phyloP scores from a whole-genome alignment of 23 red algal genomes.

The Gracilaria gracilis region DNA sequence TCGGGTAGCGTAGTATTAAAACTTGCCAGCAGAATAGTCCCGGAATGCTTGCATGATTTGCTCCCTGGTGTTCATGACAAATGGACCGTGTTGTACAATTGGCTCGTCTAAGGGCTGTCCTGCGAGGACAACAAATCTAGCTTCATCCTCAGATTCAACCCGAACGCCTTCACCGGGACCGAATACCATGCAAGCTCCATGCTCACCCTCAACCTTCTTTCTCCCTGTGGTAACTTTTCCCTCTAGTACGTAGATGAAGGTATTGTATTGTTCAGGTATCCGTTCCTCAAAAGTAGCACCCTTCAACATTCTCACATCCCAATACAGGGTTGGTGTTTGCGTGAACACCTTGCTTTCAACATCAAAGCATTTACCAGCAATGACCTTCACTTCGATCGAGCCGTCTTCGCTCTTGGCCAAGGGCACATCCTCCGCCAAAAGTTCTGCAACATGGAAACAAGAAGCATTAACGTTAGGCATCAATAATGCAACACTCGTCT shows the following conservation, averaged over 20 bases:
- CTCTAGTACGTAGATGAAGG: slow-evolving; percentile 81
- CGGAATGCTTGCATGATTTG: slow-evolving; percentile 84
- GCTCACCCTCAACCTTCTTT: slow-evolving; percentile 53
- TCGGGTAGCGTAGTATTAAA: slow-evolving; percentile 66
- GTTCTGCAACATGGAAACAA: slow-evolving; percentile 20
- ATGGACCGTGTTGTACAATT: slow-evolving; percentile 83
- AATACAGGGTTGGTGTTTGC: slow-evolving; percentile 79
- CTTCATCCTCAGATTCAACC: slow-evolving; percentile 40
- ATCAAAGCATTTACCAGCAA: slow-evolving; percentile 75
- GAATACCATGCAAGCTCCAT: slow-evolving; percentile 73
- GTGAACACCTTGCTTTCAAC: slow-evolving; percentile 84
- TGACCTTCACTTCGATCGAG: slow-evolving; percentile 60
- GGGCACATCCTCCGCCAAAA: slow-evolving; percentile 71
- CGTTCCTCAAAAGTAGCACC: slow-evolving; percentile 46
- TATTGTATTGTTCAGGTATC: slow-evolving; percentile 75
- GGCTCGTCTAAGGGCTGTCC: slow-evolving; percentile 83
- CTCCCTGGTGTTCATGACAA: slow-evolving; percentile 91
- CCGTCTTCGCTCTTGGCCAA: slow-evolving; percentile 52
- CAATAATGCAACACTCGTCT: too few relatives aligned
- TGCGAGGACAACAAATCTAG: slow-evolving; percentile 86
- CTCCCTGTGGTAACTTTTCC: slow-evolving; percentile 60
- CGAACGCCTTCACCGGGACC: slow-evolving; percentile 58
- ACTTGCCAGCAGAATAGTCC: slow-evolving; percentile 85
- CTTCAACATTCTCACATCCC: slow-evolving; percentile 75
- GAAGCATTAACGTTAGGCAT: not conserved